Evolutionary conservation across 257 asterid species (phyloP).

Genomic region (Verbascum thapsus): DNA sequence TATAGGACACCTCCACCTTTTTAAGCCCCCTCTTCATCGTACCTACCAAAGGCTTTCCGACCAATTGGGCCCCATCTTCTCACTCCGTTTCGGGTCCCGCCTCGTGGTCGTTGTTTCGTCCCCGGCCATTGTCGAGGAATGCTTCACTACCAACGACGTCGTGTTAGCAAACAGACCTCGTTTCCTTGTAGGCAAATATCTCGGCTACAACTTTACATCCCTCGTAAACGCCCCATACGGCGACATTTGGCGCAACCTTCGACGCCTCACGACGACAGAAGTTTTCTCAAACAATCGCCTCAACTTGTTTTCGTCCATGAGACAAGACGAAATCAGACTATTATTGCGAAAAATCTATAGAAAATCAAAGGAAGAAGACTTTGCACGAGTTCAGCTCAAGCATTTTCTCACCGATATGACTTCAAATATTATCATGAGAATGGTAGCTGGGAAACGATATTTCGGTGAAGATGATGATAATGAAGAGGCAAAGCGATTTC

Average conservation of each 20-base stretch:
- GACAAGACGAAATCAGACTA: slow-evolving; percentile 42
- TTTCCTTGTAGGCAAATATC: slow-evolving; percentile 34
- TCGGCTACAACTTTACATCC: slow-evolving; percentile 51
- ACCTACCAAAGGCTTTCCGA: slow-evolving; percentile 38
- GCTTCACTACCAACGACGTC: slow-evolving; percentile 62
- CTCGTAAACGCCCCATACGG: slow-evolving; percentile 47
- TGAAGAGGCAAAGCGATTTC: slow-evolving; percentile 45
- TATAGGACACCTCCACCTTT: slow-evolving; percentile 60
- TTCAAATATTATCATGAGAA: slow-evolving; percentile 58
- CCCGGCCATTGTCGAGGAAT: slow-evolving; percentile 47
- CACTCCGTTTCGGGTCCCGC: slow-evolving; percentile 54
- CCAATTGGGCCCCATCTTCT: slow-evolving; percentile 55
- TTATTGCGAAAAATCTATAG: slow-evolving; percentile 28
- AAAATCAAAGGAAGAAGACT: not conserved
- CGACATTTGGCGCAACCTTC: slow-evolving; percentile 62
- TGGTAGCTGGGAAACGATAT: slow-evolving; percentile 63
- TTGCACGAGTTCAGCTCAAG: not conserved
- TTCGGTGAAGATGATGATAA: slow-evolving; percentile 44
- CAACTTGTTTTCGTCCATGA: slow-evolving; percentile 37
- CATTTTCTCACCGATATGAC: slow-evolving; percentile 37
- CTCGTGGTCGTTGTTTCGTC: slow-evolving; percentile 54
- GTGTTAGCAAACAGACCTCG: slow-evolving; percentile 56
- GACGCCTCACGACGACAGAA: slow-evolving; percentile 46
- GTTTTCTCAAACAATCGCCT: slow-evolving; percentile 52
- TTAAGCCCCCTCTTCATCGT: slow-evolving; percentile 52